Evolutionary conservation across 495 filamentous ascomycete genomes (phyloP).

Genomic region (Pyrenula aspistea): DNA sequence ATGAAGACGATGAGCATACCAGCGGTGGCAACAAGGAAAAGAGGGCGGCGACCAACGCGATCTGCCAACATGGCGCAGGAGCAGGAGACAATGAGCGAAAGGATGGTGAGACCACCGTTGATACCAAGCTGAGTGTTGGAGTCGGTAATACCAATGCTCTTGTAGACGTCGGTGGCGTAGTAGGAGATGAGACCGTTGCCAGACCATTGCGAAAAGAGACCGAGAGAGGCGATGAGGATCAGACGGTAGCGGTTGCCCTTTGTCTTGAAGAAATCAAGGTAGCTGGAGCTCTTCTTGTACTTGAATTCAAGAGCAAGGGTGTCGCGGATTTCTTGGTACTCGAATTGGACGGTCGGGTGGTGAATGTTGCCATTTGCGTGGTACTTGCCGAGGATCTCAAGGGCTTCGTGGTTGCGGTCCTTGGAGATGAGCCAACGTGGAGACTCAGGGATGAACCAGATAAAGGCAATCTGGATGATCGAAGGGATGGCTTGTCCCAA

Average conservation of each 20-base stretch:
- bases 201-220: slow-evolving; percentile 56
- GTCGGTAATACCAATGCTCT: slow-evolving; percentile 41
- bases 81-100: slow-evolving; percentile 37
- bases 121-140: slow-evolving; percentile 31
- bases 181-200: slow-evolving; percentile 58
- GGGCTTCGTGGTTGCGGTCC: slow-evolving; percentile 24
- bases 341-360: slow-evolving; percentile 16
- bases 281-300: slow-evolving; percentile 21
- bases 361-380: slow-evolving; percentile 19
- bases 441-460: slow-evolving; percentile 37
- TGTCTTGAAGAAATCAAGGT: slow-evolving; percentile 49
- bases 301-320: slow-evolving; percentile 22
- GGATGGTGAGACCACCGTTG: slow-evolving; percentile 17
- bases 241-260: slow-evolving; percentile 58
- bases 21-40: slow-evolving; percentile 44
- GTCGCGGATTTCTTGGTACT: slow-evolving; percentile 23
- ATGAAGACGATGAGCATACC: slow-evolving; percentile 49
- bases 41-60: slow-evolving; percentile 43
- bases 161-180: slow-evolving; percentile 46
- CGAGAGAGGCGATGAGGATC: slow-evolving; percentile 41
- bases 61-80: slow-evolving; percentile 48
- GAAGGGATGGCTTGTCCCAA: slow-evolving; percentile 27
- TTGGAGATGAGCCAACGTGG: slow-evolving; percentile 34
- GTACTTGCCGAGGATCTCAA: slow-evolving; percentile 21
- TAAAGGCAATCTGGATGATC: slow-evolving; percentile 29